Percentiles rank a stretch among this genome's conserved stretches.
Conservation (phyloP, 768 basidiomycete genomes). For the Imleria badia region DNA sequence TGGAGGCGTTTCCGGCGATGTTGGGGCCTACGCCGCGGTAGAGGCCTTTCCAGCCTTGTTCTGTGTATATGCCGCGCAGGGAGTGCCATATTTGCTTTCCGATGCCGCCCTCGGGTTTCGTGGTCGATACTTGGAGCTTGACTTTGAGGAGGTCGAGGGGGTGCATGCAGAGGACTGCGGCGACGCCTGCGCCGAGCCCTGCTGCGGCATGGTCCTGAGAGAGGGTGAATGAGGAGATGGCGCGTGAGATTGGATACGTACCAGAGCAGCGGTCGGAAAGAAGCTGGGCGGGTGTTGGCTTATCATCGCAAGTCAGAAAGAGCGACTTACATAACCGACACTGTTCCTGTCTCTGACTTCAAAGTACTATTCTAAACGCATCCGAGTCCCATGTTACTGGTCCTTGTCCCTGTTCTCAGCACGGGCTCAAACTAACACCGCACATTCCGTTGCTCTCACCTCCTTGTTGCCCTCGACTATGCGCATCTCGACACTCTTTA, state of each 20-base stretch:
- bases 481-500: conserved; percentile 1
- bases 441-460: background rate
- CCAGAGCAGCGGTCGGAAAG: conserved; percentile 40
- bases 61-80: conserved; percentile 66
- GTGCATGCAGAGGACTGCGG: conserved; percentile 94
- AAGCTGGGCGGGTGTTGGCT: conserved; percentile 37
- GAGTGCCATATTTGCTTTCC: conserved; percentile 77
- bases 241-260: background rate
- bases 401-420: background rate
- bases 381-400: background rate
- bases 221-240: background rate
- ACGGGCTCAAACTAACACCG: too few species aligned
- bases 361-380: background rate
- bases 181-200: conserved; percentile 89
- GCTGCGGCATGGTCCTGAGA: conserved; percentile 91
- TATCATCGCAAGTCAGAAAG: conserved; percentile 23
- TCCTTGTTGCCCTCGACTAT: conserved; percentile 12
- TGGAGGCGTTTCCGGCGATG: conserved; percentile 90
- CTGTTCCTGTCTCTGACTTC: too few species aligned
- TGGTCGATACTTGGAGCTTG: conserved; percentile 85
- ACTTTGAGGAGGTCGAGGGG: conserved; percentile 95
- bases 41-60: conserved; percentile 79
- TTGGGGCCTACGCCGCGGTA: conserved; percentile 92
- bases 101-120: conserved; percentile 55
- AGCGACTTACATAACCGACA: conserved; percentile 17